Evolutionary conservation across 306 rosid genomes (phyloP).

Genomic region (Parietaria judaica): DNA sequence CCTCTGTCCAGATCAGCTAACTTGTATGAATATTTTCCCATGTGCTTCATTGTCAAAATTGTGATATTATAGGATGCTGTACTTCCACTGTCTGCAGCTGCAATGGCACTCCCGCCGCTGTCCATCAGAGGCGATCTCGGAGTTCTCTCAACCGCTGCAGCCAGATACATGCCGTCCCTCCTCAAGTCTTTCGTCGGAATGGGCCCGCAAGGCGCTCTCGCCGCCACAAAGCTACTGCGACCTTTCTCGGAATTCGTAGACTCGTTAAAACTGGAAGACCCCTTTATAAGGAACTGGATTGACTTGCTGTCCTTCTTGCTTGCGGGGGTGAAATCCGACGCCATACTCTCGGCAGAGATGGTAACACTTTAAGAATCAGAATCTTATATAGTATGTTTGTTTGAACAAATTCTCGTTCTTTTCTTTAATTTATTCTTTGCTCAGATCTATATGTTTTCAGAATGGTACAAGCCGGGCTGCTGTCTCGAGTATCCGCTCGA

Average conservation of each 20-base stretch:
- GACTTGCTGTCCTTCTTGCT: slow-evolving; percentile 89
- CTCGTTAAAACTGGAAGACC: slow-evolving; percentile 60
- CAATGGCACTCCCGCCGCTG: slow-evolving; percentile 91
- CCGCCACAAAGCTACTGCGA: slow-evolving; percentile 71
- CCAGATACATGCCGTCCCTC: slow-evolving; percentile 83
- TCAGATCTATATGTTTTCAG: slow-evolving; percentile 93
- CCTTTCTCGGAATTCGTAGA: slow-evolving; percentile 88
- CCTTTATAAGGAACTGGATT: slow-evolving; percentile 75
- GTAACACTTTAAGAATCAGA: slow-evolving; percentile 28
- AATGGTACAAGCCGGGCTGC: slow-evolving; percentile 95
- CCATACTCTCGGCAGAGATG: slow-evolving; percentile 89
- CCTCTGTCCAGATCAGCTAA: not conserved
- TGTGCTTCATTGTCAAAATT: not conserved
- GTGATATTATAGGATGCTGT: slow-evolving; percentile 47
- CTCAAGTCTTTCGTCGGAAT: slow-evolving; percentile 64
- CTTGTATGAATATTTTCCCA: not conserved
- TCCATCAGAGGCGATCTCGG: slow-evolving; percentile 85
- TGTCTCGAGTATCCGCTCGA: slow-evolving; percentile 81
- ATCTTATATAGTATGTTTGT: not conserved
- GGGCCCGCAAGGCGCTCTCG: slow-evolving; percentile 85
- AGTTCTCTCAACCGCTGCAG: slow-evolving; percentile 79
- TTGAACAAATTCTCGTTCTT: not conserved
- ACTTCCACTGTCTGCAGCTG: slow-evolving; percentile 83
- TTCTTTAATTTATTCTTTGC: not conserved
- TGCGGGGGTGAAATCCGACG: slow-evolving; percentile 82